Base-by-base conservation (phyloP, 108 stramenopile species). In the Fragilariopsis cylindrus region DNA sequence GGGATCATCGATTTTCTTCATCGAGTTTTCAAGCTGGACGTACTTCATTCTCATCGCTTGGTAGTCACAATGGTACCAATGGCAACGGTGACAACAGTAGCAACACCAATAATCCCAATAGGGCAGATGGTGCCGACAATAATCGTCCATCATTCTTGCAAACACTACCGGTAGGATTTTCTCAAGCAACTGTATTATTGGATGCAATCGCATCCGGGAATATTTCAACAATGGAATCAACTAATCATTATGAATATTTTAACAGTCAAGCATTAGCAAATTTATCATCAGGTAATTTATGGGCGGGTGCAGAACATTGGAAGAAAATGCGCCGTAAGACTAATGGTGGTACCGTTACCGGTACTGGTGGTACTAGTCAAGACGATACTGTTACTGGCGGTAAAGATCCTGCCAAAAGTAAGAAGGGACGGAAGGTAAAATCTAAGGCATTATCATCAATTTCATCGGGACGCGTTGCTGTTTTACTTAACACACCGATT, bases 231-330 rank as follows among this genome's bases (percentile, higher is more conserved):
- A 82, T 79, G 44, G 73, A 78, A 69, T 76, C 82, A 12, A 75
- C 65, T 54, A 77, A 67, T 15, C 77, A 87, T 48, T 93, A 87
- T 66, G 84, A 88, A 44, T 93, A 74, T 63, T 90, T 93, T 71
- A 87, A 85, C 67, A 62, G 71, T 13, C 75, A 85, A 60, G 85
- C 88, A 44, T 69, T 93, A 48, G 85, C 82, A 52, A 86, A 79
- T 81, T 71, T 82, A n/a, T 83, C 84, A 4, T 57, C 80, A 16
- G 83, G 87, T 11, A 96, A 96, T 71, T 65, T 76, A 11, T 96
- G 96, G 96, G 96, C 93, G 46, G 96, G 96, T 68, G 85, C 92
- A n/a, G 75, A 83, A 39, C 93, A 96, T 81, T 96, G 96, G 96
- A 96, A 94, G 79, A 88, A 85, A 65, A 72, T 68, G 48, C 52